These are phyloP conservation scores for Corylus heterophylla DNA, from an alignment of 306 rosid species.

Conservation along the genomic window DNA sequence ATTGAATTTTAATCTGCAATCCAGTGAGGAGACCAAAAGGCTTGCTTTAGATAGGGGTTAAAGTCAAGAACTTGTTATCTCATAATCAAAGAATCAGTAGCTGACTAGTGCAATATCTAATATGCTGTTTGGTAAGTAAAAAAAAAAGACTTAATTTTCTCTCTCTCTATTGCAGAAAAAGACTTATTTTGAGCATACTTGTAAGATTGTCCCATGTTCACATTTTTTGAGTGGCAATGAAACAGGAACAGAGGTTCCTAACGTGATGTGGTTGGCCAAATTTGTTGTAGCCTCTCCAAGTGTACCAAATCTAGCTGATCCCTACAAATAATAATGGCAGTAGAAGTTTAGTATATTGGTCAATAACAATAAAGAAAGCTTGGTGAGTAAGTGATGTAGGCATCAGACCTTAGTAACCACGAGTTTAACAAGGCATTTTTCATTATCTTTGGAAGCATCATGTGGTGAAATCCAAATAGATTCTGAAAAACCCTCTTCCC, in stretches of 20 bases:
- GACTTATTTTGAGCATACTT: constrained; percentile 30
- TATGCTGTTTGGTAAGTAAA: neutral
- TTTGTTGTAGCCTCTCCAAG: constrained; percentile 55
- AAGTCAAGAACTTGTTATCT: neutral
- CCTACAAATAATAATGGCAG: constrained; percentile 30
- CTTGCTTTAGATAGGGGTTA: neutral
- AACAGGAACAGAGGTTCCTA: constrained; percentile 39
- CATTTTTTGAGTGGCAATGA: constrained; percentile 53
- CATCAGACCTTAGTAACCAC: constrained; percentile 50
- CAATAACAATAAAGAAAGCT: constrained; percentile 6
- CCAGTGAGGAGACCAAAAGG: neutral
- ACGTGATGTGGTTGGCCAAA: constrained; percentile 40
- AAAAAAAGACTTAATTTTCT: too few relatives aligned
- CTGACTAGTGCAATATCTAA: neutral
- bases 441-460: constrained; percentile 32
- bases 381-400: neutral
- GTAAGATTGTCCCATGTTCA: constrained; percentile 47
- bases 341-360: neutral
- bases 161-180: too few relatives aligned
- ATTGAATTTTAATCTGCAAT: constrained; percentile 22
- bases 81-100: neutral
- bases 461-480: constrained; percentile 44
- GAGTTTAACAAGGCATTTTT: constrained; percentile 45
- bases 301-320: constrained; percentile 53
- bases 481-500: constrained; percentile 51